Evolutionary conservation across 129 eudicot genomes (phyloP).

Genomic region (Deinandra increscens): DNA sequence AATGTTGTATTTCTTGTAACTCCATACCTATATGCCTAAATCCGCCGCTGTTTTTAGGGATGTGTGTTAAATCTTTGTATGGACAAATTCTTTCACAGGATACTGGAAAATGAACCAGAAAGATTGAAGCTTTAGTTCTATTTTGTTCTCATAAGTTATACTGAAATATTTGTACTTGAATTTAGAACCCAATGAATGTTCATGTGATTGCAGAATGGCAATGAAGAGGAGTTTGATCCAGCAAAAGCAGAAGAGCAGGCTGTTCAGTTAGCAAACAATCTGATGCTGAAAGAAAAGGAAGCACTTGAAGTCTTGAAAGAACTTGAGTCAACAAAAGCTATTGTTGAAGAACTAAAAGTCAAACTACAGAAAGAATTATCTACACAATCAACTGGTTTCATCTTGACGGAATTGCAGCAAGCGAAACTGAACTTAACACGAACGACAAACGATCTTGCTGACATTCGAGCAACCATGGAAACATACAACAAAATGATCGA

Average conservation of each 20-base stretch:
- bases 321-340: slow-evolving; percentile 63
- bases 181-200: too few species aligned
- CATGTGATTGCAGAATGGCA: slow-evolving; percentile 40
- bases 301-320: slow-evolving; percentile 77
- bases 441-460: slow-evolving; percentile 78
- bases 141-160: neutral
- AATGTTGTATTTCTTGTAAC: too few species aligned
- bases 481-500: slow-evolving; percentile 68
- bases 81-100: neutral
- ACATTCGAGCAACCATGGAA: slow-evolving; percentile 67
- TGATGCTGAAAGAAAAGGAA: slow-evolving; percentile 74
- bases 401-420: slow-evolving; percentile 68
- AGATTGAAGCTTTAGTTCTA: neutral
- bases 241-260: slow-evolving; percentile 71
- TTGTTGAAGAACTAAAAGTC: slow-evolving; percentile 59
- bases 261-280: slow-evolving; percentile 62
- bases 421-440: slow-evolving; percentile 77
- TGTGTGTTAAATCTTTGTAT: neutral
- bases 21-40: too few species aligned
- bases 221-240: slow-evolving; percentile 33
- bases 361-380: slow-evolving; percentile 69
- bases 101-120: neutral
- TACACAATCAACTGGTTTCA: slow-evolving; percentile 23
- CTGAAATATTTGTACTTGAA: neutral
- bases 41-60: too few species aligned